Evolutionary conservation across 1,284 basidiomycete species (phyloP), one percentile per base, ranked within the genome.

Genomic region (Vanrija humicola): DNA sequence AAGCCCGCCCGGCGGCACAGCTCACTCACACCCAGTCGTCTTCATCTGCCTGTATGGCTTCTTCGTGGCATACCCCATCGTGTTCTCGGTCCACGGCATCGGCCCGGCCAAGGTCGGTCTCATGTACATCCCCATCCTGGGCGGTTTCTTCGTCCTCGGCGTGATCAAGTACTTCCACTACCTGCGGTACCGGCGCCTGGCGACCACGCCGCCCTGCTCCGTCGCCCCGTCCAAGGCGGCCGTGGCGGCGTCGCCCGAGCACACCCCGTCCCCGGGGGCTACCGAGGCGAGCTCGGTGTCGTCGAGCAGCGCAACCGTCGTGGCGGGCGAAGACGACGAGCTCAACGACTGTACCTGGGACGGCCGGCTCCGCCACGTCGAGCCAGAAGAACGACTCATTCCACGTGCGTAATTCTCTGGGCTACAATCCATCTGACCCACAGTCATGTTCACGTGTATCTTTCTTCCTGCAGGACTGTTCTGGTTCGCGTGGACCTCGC

Each of bases 21-120:
- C 34, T 34, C 34, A 34, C 34, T 5, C 34, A 34, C 34, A 2
- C 34, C 7, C 45, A 67, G 65, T 67, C 49, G 62, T 62, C 42
- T 67, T 65, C 44, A 62, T 57, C 14, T 54, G 56, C 25, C 54
- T 67, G 15, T 67, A 65, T 61, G 87, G 87, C 63, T 89, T 89
- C 59, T 81, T 90, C 43, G 80, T 88, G 43, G 86, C 87, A 8
- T 89, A 86, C 81, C 68, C 66, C 46, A 63, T 69, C 52, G 48
- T 77, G 19, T 76, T 85, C 48, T 42, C 63, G 7, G 63, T 69
- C 16, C 70, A 72, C 46, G 58, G 62, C 44, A 49, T 74, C 18
- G 52, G 55, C 12, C 38, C 65, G 12, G 79, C 77, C 29, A 75
- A 80, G 3, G 79, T 89, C 55, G 85, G 87, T 34, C 79, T 90